Evolutionary conservation across 148 eudicot genomes (phyloP).

Genomic region (Polygonum aviculare): DNA sequence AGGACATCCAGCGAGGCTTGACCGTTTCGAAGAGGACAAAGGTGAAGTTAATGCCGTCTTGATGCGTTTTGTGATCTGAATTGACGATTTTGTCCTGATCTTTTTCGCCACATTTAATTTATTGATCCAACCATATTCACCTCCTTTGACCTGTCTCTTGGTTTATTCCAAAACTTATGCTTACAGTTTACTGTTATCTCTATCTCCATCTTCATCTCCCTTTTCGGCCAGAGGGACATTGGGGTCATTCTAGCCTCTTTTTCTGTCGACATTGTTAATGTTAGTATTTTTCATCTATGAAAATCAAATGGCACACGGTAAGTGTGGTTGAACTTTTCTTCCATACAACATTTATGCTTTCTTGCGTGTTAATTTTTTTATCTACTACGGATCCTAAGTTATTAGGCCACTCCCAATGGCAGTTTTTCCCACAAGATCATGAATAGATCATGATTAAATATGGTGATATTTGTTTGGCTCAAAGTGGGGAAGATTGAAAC

Average conservation of each 20-base stretch:
- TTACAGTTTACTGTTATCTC: neutral
- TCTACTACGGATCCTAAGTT: too few species aligned
- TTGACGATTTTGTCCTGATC: slow-evolving; percentile 19
- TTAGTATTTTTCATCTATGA: neutral
- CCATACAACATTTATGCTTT: too few species aligned
- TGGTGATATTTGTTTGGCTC: too few species aligned
- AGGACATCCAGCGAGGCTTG: slow-evolving; percentile 19
- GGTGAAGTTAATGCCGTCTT: slow-evolving; percentile 19
- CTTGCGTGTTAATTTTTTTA: too few species aligned
- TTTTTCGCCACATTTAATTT: slow-evolving; percentile 3
- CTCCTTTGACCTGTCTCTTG: slow-evolving; percentile 4
- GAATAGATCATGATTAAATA: too few species aligned
- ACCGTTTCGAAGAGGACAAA: slow-evolving; percentile 27
- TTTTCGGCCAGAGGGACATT: neutral
- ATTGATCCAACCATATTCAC: slow-evolving; percentile 2
- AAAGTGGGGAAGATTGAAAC: too few species aligned
- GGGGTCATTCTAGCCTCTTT: neutral
- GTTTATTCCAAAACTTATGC: neutral
- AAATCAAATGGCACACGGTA: neutral
- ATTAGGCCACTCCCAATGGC: too few species aligned
- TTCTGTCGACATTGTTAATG: neutral
- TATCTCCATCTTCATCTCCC: neutral
- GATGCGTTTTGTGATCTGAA: neutral
- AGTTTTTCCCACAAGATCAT: too few species aligned
- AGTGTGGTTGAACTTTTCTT: neutral